These are phyloP conservation scores for Hypseocharis bilobata DNA, from an alignment of 441 rosid species.

Conservation along the genomic window DNA sequence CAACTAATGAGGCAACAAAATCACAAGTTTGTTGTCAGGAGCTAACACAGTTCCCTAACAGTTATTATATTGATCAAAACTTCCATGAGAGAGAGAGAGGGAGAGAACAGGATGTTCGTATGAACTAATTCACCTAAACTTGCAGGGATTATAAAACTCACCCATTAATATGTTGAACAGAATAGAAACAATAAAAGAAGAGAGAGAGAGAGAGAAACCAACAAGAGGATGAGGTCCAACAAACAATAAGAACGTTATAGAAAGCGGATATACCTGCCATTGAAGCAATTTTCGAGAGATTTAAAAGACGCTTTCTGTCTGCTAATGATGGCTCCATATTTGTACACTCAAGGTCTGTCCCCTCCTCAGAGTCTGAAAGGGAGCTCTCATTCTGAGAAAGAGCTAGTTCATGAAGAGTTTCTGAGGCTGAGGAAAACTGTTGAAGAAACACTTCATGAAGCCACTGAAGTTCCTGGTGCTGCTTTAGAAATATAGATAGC, in stretches of 20 bases:
- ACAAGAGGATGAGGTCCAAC: too few relatives aligned
- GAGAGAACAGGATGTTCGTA: too few relatives aligned
- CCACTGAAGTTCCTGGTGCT: conserved; percentile 61
- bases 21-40: too few relatives aligned
- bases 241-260: not conserved
- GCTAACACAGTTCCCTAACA: too few relatives aligned
- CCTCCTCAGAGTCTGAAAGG: conserved; percentile 37
- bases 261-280: conserved; percentile 47
- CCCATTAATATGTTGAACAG: too few relatives aligned
- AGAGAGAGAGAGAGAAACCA: too few relatives aligned
- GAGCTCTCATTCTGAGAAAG: conserved; percentile 54
- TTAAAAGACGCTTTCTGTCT: conserved; percentile 66
- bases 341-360: conserved; percentile 23
- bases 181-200: not conserved
- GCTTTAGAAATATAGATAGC: conserved; percentile 57
- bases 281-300: conserved; percentile 78
- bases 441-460: conserved; percentile 81
- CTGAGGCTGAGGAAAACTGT: conserved; percentile 74
- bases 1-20: too few relatives aligned
- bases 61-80: too few relatives aligned
- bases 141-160: too few relatives aligned
- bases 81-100: too few relatives aligned
- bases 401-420: conserved; percentile 65
- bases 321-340: conserved; percentile 38
- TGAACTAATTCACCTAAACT: too few relatives aligned